These are phyloP conservation scores for Zygoascus hellenicus DNA, from an alignment of 1,139 yeast species.

Conservation along the genomic window DNA sequence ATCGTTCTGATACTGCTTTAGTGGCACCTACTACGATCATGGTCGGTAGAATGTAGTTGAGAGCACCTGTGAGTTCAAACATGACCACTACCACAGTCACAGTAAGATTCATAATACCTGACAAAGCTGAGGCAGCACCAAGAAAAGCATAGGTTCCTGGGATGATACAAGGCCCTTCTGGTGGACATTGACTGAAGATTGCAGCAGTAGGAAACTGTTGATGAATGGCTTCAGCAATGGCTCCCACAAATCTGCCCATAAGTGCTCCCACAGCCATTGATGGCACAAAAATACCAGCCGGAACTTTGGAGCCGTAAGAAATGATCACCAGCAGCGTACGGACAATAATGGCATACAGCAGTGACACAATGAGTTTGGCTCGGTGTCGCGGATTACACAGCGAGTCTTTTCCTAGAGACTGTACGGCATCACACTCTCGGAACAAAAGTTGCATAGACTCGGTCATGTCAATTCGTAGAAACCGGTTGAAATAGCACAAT, in stretches of 20 bases:
- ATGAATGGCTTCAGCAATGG: slow-evolving; percentile 55
- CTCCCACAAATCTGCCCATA: slow-evolving; percentile 81
- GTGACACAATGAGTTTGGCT: slow-evolving; percentile 39
- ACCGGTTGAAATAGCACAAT: slow-evolving; percentile 78
- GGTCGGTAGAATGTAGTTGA: slow-evolving; percentile 84
- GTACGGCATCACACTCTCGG: slow-evolving; percentile 61
- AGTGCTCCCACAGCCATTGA: slow-evolving; percentile 97
- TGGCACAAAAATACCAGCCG: slow-evolving; percentile 95
- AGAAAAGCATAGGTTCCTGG: slow-evolving; percentile 95
- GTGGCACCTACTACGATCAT: slow-evolving; percentile 97
- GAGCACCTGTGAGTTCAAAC: slow-evolving; percentile 96
- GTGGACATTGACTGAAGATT: slow-evolving; percentile 43
- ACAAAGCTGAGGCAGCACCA: slow-evolving; percentile 93
- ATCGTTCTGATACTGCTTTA: slow-evolving; percentile 63
- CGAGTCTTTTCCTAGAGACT: slow-evolving; percentile 29
- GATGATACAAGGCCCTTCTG: slow-evolving; percentile 56
- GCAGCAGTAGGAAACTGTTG: slow-evolving; percentile 38
- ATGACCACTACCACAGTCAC: slow-evolving; percentile 94
- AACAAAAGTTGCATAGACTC: slow-evolving; percentile 88
- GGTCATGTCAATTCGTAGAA: slow-evolving; percentile 84
- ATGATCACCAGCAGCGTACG: slow-evolving; percentile 69
- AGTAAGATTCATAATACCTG: slow-evolving; percentile 91
- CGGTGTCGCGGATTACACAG: slow-evolving; percentile 26
- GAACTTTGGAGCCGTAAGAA: slow-evolving; percentile 88
- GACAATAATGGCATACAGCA: slow-evolving; percentile 65